These are phyloP conservation scores for Kwoniella shandongensis DNA, from an alignment of 768 basidiomycete species.

Conservation along the genomic window DNA sequence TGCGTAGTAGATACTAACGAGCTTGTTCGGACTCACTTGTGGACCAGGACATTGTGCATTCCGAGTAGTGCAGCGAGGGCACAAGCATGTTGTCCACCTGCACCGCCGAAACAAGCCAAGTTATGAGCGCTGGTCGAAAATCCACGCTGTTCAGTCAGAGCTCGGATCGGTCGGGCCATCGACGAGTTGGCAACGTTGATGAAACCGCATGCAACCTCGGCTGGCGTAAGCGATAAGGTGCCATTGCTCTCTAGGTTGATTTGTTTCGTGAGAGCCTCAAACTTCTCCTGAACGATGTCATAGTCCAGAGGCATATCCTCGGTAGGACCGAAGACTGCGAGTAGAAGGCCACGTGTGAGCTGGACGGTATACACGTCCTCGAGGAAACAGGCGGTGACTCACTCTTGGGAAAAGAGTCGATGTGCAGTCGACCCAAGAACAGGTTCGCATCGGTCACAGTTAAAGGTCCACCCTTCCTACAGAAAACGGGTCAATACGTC, in stretches of 20 bases:
- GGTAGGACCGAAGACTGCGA: constrained; percentile 75
- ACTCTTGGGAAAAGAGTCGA: constrained; percentile 4
- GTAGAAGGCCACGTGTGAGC: too few relatives aligned
- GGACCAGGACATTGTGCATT: constrained; percentile 16
- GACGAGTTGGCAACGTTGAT: constrained; percentile 96
- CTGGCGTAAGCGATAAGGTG: constrained; percentile 3
- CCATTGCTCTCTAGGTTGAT: constrained; percentile 15
- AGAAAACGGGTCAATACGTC: constrained; percentile 87
- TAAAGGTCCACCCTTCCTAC: constrained; percentile 80
- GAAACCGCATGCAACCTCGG: constrained; percentile 85
- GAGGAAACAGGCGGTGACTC: too few relatives aligned
- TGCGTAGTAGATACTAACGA: background rate
- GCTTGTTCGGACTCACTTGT: constrained; percentile 1
- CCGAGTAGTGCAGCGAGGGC: constrained; percentile 34
- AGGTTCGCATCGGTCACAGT: constrained; percentile 47
- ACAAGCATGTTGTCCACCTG: constrained; percentile 51
- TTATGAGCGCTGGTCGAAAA: constrained; percentile 74
- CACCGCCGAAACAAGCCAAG: constrained; percentile 53
- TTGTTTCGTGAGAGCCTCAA: constrained; percentile 64
- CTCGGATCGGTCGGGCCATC: constrained; percentile 61
- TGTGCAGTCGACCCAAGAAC: constrained; percentile 34
- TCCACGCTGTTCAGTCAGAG: constrained; percentile 84
- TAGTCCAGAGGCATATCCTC: constrained; percentile 81
- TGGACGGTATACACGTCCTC: too few relatives aligned
- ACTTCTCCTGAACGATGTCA: constrained; percentile 68